Conservation (phyloP, 768 basidiomycete species). For the Sistotremastrum niveocremeum region DNA sequence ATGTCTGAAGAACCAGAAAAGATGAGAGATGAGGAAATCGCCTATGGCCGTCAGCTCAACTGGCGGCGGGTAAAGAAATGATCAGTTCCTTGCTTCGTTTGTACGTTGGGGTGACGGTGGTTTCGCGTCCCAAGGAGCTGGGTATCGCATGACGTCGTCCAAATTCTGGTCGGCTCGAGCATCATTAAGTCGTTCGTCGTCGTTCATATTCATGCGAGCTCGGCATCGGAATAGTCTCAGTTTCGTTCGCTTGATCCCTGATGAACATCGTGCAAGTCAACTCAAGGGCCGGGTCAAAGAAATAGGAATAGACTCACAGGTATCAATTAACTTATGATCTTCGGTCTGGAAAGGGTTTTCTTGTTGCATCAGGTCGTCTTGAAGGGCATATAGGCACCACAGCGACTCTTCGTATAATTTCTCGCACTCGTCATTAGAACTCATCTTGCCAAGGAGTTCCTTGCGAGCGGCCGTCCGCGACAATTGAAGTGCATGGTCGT, state of each 20-base stretch:
- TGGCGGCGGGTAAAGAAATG: too few species aligned
- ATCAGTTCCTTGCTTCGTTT: too few species aligned
- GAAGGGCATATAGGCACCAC: conserved; percentile 86
- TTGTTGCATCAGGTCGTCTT: conserved; percentile 74
- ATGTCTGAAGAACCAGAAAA: too few species aligned
- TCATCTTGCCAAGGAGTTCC: conserved; percentile 71
- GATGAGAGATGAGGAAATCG: too few species aligned
- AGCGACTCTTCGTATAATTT: conserved; percentile 89
- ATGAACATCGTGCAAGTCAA: conserved; percentile 1
- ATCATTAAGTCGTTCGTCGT: conserved; percentile 57
- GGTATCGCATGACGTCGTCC: conserved; percentile 53
- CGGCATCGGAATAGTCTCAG: conserved; percentile 69
- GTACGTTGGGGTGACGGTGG: conserved; percentile 62
- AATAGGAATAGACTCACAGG: conserved; percentile 34
- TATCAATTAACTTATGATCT: conserved; percentile 64
- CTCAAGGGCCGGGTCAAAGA: background rate
- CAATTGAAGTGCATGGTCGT: conserved; percentile 78
- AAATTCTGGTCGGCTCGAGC: conserved; percentile 71
- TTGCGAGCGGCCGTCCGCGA: conserved; percentile 87
- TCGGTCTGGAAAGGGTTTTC: conserved; percentile 80
- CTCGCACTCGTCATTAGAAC: conserved; percentile 73
- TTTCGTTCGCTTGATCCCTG: conserved; percentile 80
- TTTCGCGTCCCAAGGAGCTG: conserved; percentile 46
- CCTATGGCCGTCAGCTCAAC: too few species aligned
- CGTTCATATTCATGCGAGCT: conserved; percentile 64